phyloP scores from a whole-genome alignment of 192 early-diverging fungal species.

The Cladochytrium replicatum region DNA sequence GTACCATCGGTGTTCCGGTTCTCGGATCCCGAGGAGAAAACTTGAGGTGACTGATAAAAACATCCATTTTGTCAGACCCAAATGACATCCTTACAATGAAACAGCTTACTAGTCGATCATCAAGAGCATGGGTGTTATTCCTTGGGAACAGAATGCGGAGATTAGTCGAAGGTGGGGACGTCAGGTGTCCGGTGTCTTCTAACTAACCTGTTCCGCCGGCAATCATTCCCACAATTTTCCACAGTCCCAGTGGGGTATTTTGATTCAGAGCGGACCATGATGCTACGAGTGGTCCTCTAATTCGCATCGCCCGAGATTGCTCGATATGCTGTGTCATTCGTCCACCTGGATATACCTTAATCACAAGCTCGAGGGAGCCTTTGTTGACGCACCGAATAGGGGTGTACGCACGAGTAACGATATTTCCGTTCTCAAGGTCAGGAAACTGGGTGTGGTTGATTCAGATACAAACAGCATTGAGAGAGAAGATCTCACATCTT shows the following conservation, averaged over 20 bases:
- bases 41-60: slow-evolving; percentile 22
- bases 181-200: background rate
- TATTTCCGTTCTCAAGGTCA: slow-evolving; percentile 6
- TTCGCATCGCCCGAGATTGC: slow-evolving; percentile 9
- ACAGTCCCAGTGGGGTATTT: too few species aligned
- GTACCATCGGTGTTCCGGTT: slow-evolving; percentile 1
- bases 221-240: slow-evolving; percentile 21
- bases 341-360: slow-evolving; percentile 19
- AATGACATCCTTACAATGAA: too few species aligned
- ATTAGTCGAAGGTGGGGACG: slow-evolving; percentile 2
- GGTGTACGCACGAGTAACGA: slow-evolving; percentile 22
- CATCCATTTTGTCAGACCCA: too few species aligned
- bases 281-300: slow-evolving; percentile 15
- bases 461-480: too few species aligned
- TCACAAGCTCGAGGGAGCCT: slow-evolving; percentile 15
- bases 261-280: slow-evolving; percentile 10
- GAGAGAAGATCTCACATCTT: too few species aligned
- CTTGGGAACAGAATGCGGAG: slow-evolving; percentile 4
- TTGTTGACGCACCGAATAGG: slow-evolving; percentile 2
- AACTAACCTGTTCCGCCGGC: slow-evolving; percentile 28
- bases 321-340: slow-evolving; percentile 19
- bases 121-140: slow-evolving; percentile 16
- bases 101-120: slow-evolving; percentile 27
- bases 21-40: slow-evolving; percentile 11
- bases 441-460: too few species aligned